Evolutionary conservation across 2,329 filamentous ascomycete genomes (phyloP), one percentile per base, ranked within the genome.

Genomic region (Penicillium thymicola): DNA sequence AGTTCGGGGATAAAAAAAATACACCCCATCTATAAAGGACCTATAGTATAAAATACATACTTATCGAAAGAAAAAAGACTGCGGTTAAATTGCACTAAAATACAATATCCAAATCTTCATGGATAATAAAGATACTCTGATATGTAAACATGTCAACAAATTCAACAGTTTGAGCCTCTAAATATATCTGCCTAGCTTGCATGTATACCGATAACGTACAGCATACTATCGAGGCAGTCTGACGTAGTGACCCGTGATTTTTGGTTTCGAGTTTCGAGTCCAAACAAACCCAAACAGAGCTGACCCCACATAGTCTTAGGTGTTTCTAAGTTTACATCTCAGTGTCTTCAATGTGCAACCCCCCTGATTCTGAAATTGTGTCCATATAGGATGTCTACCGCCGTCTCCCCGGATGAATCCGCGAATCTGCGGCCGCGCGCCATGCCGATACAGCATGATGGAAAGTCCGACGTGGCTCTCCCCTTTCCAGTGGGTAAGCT

Each of bases 381-480:
- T 52, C 53, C 49, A 43, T 54, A 42, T 55, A 70, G 55, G 41
- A 73, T 73, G 71, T 71, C 70, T 41, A 66, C 63, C 46, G 64
- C 67, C 55, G 55, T 70, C 51, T 61, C 61, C 23, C 64, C 36
- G 65, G 60, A 69, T 62, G 67, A 63, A 46, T 62, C 66, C 23
- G 57, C 63, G 38, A 55, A 65, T 44, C 43, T 74, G 49, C 72
- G 74, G 57, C 67, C 74, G 54, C 73, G 74, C 49, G 64, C 70
- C 30, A 47, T 70, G 49, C 69, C 68, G 49, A 60, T 65, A 21
- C 55, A 70, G 36, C 51, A 64, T 11, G 62, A 70, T 25, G 47
- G 32, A 18, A 64, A 59, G 32, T 56, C 60, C 23, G 69, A 70
- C 21, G 53, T 53, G 28, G 57, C 59, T 10, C 66, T 68, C 44